A percentile compares a stretch with the other conserved stretches of the same genome.
These are phyloP conservation scores for Leccinum angustisporum DNA, from an alignment of 1,284 basidiomycete species.

Conservation along the genomic window DNA sequence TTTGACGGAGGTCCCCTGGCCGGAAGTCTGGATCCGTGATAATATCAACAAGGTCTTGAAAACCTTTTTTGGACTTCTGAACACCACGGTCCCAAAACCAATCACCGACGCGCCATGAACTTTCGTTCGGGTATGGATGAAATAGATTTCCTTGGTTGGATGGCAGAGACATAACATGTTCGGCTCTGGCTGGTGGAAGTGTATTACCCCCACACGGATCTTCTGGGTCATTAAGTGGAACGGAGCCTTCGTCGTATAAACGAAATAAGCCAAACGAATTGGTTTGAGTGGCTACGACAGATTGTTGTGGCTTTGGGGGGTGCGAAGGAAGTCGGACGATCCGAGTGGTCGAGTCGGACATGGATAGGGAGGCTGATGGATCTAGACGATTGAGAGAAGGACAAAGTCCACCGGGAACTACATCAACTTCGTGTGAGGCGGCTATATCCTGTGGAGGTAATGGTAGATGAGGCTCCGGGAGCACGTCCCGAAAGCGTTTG, in stretches of 20 bases:
- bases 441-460: not conserved
- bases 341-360: too few relatives aligned
- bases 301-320: not conserved
- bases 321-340: too few relatives aligned
- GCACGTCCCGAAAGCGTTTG: not conserved
- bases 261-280: not conserved
- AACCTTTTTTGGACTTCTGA: not conserved
- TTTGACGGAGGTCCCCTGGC: not conserved
- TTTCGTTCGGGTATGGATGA: not conserved
- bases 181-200: not conserved
- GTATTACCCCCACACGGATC: not conserved
- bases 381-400: too few relatives aligned
- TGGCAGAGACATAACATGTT: not conserved
- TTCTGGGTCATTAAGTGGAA: not conserved
- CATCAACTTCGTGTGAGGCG: not conserved
- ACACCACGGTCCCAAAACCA: not conserved
- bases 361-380: too few relatives aligned
- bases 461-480: not conserved
- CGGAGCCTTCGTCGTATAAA: not conserved
- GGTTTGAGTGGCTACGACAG: not conserved
- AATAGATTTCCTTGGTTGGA: too few relatives aligned
- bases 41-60: not conserved
- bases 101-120: not conserved
- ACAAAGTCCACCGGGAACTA: not conserved
- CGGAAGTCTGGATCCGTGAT: not conserved